These are phyloP conservation scores for Aureobasidium melanogenum DNA, from an alignment of 2,329 filamentous ascomycete genomes.

Conservation along the genomic window DNA sequence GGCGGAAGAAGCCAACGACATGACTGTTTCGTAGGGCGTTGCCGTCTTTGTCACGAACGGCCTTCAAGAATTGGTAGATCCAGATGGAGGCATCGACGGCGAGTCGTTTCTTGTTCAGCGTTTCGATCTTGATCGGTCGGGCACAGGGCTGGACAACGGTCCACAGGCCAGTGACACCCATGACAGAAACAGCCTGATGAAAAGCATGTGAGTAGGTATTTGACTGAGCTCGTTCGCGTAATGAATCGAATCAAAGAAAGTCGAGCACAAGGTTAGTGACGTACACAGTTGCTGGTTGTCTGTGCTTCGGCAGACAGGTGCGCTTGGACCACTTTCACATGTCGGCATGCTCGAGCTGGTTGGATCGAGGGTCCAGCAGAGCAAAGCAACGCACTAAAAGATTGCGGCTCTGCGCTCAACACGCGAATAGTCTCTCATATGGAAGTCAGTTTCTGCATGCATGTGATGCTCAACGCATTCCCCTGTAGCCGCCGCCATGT, in stretches of 20 bases:
- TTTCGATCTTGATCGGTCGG: conserved; percentile 90
- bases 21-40: conserved; percentile 94
- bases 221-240: background rate
- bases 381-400: background rate
- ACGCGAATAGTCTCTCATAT: background rate
- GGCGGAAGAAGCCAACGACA: conserved; percentile 93
- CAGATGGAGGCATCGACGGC: conserved; percentile 98
- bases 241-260: background rate
- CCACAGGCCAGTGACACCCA: conserved; percentile 99
- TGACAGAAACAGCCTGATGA: conserved; percentile 29
- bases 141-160: conserved; percentile 91
- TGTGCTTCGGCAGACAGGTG: background rate
- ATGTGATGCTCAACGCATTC: conserved; percentile 13
- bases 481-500: background rate
- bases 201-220: background rate
- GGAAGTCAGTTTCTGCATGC: background rate
- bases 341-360: background rate
- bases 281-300: background rate
- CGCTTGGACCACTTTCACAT: conserved; percentile 3
- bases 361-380: background rate
- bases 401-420: background rate
- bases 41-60: conserved; percentile 95
- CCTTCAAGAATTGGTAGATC: conserved; percentile 99
- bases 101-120: conserved; percentile 89
- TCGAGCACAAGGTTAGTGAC: background rate